Evolutionary conservation across 2,329 filamentous ascomycete species (phyloP).

Genomic region (Alternaria viburni): DNA sequence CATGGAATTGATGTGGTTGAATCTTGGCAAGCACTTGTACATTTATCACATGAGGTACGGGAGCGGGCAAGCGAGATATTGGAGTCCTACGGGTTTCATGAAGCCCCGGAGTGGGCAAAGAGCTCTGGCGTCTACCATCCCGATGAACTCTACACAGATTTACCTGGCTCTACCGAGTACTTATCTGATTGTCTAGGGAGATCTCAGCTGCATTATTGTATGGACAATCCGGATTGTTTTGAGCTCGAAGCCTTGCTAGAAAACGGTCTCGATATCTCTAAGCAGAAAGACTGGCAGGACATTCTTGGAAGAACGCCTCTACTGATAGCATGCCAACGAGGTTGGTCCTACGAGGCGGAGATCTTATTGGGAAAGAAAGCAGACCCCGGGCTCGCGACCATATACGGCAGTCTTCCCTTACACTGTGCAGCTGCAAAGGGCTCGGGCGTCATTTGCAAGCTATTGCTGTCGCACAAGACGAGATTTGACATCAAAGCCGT

Average conservation of each 20-base stretch:
- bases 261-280: too few relatives aligned
- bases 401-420: conserved; percentile 11
- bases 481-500: background rate
- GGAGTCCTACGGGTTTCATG: background rate
- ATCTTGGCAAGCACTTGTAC: background rate
- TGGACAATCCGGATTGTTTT: too few relatives aligned
- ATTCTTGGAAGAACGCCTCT: conserved; percentile 13
- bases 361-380: background rate
- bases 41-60: background rate
- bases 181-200: background rate
- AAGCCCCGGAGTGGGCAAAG: background rate
- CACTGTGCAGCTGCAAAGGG: conserved; percentile 18
- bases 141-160: background rate
- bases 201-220: background rate
- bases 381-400: background rate
- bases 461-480: background rate
- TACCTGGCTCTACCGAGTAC: too few relatives aligned
- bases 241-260: too few relatives aligned
- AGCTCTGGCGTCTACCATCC: background rate
- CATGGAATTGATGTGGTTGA: too few relatives aligned
- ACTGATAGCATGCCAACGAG: conserved; percentile 8
- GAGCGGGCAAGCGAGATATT: background rate
- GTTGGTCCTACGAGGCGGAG: background rate
- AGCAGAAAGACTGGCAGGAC: background rate
- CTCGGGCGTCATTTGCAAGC: background rate